A percentile compares a stretch with the other conserved stretches of the same genome.
Evolutionary conservation across 352 stramenopile genomes (phyloP).

Genomic region (Aphanomyces euteiches): DNA sequence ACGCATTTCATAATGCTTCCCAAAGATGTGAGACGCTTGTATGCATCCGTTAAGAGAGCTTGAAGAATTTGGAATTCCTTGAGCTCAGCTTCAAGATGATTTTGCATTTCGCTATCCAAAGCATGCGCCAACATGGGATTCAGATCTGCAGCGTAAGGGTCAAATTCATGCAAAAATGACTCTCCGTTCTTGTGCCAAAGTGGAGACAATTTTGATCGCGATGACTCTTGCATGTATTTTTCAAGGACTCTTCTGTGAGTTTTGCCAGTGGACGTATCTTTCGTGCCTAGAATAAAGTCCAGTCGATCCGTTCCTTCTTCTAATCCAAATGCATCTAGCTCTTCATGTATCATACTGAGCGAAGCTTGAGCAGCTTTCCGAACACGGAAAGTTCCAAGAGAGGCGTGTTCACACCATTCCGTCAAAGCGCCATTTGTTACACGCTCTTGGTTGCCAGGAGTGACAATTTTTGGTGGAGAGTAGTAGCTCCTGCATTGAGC

Average conservation of each 20-base stretch:
- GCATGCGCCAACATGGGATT: slow-evolving; percentile 41
- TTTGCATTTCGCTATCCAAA: slow-evolving; percentile 43
- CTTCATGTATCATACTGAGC: slow-evolving; percentile 17
- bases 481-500: slow-evolving; percentile 16
- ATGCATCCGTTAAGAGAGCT: slow-evolving; percentile 45
- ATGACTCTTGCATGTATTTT: slow-evolving; percentile 41
- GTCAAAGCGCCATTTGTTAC: slow-evolving; percentile 25
- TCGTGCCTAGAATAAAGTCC: slow-evolving; percentile 26
- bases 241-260: slow-evolving; percentile 45
- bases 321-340: slow-evolving; percentile 29
- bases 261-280: slow-evolving; percentile 6
- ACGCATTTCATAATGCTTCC: slow-evolving; percentile 68
- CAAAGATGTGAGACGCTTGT: slow-evolving; percentile 61
- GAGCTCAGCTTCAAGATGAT: slow-evolving; percentile 45
- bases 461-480: slow-evolving; percentile 19
- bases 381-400: slow-evolving; percentile 21
- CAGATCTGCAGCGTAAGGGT: slow-evolving; percentile 52
- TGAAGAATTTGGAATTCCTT: slow-evolving; percentile 48
- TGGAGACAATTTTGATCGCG: background rate
- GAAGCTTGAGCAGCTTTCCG: slow-evolving; percentile 13
- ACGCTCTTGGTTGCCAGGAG: background rate
- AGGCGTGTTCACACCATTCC: slow-evolving; percentile 22
- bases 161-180: slow-evolving; percentile 43
- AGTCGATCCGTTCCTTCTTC: slow-evolving; percentile 22
- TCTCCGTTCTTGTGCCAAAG: background rate